phyloP scores from a whole-genome alignment of 164 flowering plant species.

The Dillenia suffruticosa region DNA sequence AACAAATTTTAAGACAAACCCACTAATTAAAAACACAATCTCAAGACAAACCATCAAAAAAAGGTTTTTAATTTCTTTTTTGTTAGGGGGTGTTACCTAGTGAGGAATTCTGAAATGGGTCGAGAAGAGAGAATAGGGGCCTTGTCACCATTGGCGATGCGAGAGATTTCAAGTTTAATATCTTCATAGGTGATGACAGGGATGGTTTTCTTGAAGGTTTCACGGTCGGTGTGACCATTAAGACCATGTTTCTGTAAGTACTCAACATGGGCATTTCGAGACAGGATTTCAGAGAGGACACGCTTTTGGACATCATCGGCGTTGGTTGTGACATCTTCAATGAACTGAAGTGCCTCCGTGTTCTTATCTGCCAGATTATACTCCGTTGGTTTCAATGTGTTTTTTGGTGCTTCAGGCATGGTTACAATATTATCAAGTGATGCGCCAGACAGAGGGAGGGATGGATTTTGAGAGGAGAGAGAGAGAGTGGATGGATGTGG shows the following conservation, averaged over 20 bases:
- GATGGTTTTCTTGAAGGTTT: conserved; percentile 63
- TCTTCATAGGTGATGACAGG: conserved; percentile 81
- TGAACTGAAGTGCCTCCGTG: conserved; percentile 56
- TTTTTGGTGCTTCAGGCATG: conserved; percentile 84
- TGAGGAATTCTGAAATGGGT: conserved; percentile 86
- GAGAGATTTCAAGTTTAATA: conserved; percentile 54
- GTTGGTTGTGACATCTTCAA: conserved; percentile 71
- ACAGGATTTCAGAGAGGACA: conserved; percentile 66
- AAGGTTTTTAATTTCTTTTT: no score
- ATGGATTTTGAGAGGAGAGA: background rate
- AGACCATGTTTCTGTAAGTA: conserved; percentile 61
- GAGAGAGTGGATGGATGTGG: conserved; percentile 3
- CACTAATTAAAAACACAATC: background rate
- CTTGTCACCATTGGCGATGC: conserved; percentile 77
- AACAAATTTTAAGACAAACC: background rate
- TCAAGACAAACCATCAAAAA: background rate
- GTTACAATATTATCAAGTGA: conserved; percentile 6
- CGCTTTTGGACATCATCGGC: conserved; percentile 55
- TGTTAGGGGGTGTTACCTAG: conserved; percentile 38
- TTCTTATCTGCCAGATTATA: conserved; percentile 33
- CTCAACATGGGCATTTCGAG: conserved; percentile 67
- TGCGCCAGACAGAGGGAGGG: conserved; percentile 1
- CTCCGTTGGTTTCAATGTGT: background rate
- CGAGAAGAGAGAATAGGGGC: conserved; percentile 64
- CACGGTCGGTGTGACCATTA: conserved; percentile 57